Evolutionary conservation across 306 rosid species (phyloP).

Genomic region (Hylodesmum podocarpum): DNA sequence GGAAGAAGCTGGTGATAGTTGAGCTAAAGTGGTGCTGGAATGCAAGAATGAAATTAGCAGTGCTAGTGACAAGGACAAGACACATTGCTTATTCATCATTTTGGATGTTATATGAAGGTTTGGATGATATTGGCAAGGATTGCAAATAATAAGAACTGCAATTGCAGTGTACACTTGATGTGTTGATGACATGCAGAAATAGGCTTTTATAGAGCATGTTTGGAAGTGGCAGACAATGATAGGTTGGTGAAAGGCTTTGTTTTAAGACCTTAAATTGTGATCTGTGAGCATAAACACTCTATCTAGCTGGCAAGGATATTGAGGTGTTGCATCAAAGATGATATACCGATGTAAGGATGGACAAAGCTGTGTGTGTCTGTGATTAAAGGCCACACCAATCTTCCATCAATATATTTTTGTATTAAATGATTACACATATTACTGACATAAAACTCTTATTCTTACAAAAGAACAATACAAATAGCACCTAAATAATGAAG

Average conservation of each 20-base stretch:
- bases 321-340: not conserved
- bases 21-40: slow-evolving; percentile 22
- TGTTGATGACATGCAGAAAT: not conserved
- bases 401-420: too few relatives aligned
- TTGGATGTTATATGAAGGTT: not conserved
- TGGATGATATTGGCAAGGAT: not conserved
- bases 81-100: slow-evolving; percentile 16
- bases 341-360: not conserved
- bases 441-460: too few relatives aligned
- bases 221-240: not conserved
- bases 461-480: too few relatives aligned
- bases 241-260: not conserved
- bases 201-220: not conserved
- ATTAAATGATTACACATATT: too few relatives aligned
- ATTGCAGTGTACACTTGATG: not conserved
- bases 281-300: not conserved
- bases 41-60: not conserved
- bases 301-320: not conserved
- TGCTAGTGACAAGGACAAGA: slow-evolving; percentile 20
- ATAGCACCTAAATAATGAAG: too few relatives aligned
- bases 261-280: not conserved
- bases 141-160: not conserved
- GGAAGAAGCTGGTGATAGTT: slow-evolving; percentile 30
- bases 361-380: not conserved
- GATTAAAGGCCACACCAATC: not conserved